Evolutionary conservation across 441 rosid species (phyloP).

Genomic region (Corymbia citriodora): DNA sequence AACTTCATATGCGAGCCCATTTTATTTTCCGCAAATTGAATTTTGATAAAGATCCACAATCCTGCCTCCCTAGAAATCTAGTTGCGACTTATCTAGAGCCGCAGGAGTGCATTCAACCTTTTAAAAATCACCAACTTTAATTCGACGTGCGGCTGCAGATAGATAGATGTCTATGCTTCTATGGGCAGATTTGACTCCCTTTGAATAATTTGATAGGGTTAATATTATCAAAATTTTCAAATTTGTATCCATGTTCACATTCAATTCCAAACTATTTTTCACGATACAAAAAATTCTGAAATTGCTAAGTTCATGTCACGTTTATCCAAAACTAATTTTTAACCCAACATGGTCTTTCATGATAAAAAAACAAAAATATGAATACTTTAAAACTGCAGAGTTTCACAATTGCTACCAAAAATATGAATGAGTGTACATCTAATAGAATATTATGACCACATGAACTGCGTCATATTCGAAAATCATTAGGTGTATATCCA

Average conservation of each 20-base stretch:
- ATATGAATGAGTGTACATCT: not conserved
- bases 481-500: not conserved
- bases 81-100: not conserved
- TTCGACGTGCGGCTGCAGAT: not conserved
- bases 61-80: not conserved
- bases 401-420: not conserved
- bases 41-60: not conserved
- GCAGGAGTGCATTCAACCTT: not conserved
- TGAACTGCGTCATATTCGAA: not conserved
- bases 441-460: not conserved
- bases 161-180: not conserved
- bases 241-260: not conserved
- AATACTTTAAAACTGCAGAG: not conserved
- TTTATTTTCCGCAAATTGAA: not conserved
- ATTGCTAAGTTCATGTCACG: not conserved
- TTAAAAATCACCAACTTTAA: not conserved
- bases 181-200: not conserved
- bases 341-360: not conserved
- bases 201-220: not conserved
- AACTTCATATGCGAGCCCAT: not conserved
- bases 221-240: not conserved
- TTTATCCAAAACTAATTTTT: not conserved
- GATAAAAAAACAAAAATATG: not conserved
- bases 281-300: not conserved
- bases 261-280: not conserved